Evolutionary conservation across 345 rosid genomes (phyloP).

Genomic region (Eucalyptus caleyi): DNA sequence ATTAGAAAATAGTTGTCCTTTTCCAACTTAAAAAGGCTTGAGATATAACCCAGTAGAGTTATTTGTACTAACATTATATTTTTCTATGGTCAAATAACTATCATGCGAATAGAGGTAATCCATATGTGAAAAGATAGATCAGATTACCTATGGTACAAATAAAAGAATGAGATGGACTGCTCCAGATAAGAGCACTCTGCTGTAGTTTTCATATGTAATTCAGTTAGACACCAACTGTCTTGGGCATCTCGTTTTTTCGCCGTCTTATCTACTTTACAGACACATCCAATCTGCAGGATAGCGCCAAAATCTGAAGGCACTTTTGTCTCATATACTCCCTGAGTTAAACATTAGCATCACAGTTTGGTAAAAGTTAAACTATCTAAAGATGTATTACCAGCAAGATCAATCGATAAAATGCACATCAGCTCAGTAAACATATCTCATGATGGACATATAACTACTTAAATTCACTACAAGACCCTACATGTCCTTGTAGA

Average conservation of each 20-base stretch:
- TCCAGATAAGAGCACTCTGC: conserved; percentile 82
- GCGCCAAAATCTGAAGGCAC: conserved; percentile 72
- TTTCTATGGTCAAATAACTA: background rate
- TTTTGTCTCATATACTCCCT: conserved; percentile 89
- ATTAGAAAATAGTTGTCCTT: background rate
- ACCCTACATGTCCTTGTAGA: background rate
- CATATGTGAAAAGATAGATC: background rate
- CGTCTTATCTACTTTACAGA: conserved; percentile 74
- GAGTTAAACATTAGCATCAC: conserved; percentile 4
- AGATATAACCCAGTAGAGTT: background rate
- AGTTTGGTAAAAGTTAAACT: background rate
- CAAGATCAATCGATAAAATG: background rate
- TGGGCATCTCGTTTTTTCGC: conserved; percentile 53
- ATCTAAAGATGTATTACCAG: background rate
- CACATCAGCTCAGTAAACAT: background rate
- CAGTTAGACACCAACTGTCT: conserved; percentile 76
- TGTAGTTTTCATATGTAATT: conserved; percentile 86
- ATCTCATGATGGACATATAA: background rate
- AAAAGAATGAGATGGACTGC: conserved; percentile 62
- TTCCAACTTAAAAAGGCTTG: background rate
- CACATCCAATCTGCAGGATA: conserved; percentile 84
- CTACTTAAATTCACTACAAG: background rate
- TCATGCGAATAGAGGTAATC: background rate
- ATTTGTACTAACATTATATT: background rate
- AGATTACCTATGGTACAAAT: conserved; percentile 77